These are phyloP conservation scores for Pseudozyma tsukubaensis DNA, from an alignment of 1,284 basidiomycete species.

Conservation along the genomic window DNA sequence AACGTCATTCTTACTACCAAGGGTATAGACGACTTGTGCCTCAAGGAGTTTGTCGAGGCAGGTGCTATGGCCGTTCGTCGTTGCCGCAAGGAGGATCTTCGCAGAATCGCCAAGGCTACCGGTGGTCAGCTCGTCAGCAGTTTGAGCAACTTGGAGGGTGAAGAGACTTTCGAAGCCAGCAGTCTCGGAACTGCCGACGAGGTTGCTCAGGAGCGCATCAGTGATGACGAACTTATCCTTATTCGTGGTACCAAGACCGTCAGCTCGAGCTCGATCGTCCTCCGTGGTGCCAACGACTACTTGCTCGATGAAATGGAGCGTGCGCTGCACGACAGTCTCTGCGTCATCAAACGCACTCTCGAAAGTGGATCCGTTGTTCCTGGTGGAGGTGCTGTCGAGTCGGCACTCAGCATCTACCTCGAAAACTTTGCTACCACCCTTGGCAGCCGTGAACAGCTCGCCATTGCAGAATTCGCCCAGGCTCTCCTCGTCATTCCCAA, in stretches of 20 bases:
- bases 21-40: constrained; percentile 96
- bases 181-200: constrained; percentile 92
- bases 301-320: constrained; percentile 99
- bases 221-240: constrained; percentile 97
- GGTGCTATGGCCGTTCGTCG: constrained; percentile 98
- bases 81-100: constrained; percentile 96
- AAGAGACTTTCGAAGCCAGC: constrained; percentile 94
- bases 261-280: constrained; percentile 89
- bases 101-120: constrained; percentile 95
- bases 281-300: constrained; percentile 98
- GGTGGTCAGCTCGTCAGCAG: constrained; percentile 93
- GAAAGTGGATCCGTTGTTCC: constrained; percentile 97
- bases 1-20: constrained; percentile 98
- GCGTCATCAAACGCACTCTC: constrained; percentile 94
- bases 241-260: constrained; percentile 98
- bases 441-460: constrained; percentile 96
- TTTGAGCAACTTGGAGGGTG: constrained; percentile 95
- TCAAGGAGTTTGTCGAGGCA: constrained; percentile 99
- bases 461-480: constrained; percentile 96
- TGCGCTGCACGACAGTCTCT: constrained; percentile 91
- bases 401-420: constrained; percentile 94
- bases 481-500: constrained; percentile 93
- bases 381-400: constrained; percentile 97
- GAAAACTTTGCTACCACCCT: constrained; percentile 98
- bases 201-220: constrained; percentile 94